Conservation (phyloP, 179 eudicot genomes). For the Camellia oleifera region DNA sequence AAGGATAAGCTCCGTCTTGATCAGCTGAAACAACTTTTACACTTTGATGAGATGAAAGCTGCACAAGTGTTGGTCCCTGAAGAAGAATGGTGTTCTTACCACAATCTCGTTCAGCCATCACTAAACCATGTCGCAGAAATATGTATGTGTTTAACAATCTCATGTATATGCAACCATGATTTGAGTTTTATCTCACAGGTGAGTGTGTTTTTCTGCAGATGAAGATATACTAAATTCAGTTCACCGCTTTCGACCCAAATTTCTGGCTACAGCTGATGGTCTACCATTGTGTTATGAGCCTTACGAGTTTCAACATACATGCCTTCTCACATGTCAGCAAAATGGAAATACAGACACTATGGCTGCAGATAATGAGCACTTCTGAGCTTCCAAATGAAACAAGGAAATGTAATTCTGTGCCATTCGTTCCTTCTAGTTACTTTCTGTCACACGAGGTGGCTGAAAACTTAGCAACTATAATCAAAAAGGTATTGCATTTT, state of each 20-base stretch:
- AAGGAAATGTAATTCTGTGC: constrained; percentile 52
- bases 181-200: not conserved
- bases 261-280: constrained; percentile 50
- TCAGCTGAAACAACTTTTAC: constrained; percentile 42
- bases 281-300: constrained; percentile 62
- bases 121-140: constrained; percentile 66
- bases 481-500: constrained; percentile 66
- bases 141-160: constrained; percentile 47
- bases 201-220: constrained; percentile 46
- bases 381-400: constrained; percentile 27
- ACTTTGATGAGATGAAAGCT: constrained; percentile 32
- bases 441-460: constrained; percentile 50
- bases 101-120: constrained; percentile 71
- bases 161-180: not conserved
- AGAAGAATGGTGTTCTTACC: constrained; percentile 88
- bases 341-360: constrained; percentile 29
- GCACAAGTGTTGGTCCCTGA: constrained; percentile 35
- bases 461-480: constrained; percentile 47
- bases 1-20: constrained; percentile 75
- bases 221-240: constrained; percentile 64
- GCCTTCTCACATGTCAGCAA: constrained; percentile 40
- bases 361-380: constrained; percentile 39
- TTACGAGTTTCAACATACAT: constrained; percentile 53
- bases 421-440: constrained; percentile 56
- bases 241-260: constrained; percentile 74